Conservation (phyloP, 495 filamentous ascomycete genomes). For the Stereocaulon alpinum region DNA sequence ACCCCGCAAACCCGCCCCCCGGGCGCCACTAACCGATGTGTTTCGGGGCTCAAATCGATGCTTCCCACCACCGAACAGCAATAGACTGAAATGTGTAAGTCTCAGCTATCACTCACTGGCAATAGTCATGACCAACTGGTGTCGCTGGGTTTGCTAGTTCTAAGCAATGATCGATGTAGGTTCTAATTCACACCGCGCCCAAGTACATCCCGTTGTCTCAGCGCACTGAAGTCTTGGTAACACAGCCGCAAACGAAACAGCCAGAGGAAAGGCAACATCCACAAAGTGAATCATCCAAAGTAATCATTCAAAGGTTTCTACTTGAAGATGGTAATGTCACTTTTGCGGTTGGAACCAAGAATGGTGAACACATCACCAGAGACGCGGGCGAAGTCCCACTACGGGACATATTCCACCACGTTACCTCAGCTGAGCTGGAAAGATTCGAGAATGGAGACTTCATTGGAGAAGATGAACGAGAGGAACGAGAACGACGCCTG, state of each 20-base stretch:
- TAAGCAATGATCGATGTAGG: not conserved
- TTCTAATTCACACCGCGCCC: conserved; percentile 2
- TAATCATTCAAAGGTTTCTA: conserved; percentile 1
- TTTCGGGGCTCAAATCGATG: not conserved
- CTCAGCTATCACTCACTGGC: not conserved
- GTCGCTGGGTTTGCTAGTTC: not conserved
- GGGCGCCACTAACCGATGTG: not conserved
- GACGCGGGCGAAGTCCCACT: conserved; percentile 12
- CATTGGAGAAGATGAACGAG: conserved; percentile 9
- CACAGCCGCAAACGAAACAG: not conserved
- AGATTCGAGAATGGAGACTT: conserved; percentile 15
- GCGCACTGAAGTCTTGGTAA: not conserved
- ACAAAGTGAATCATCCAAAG: conserved; percentile 1
- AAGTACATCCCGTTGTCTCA: conserved; percentile 1
- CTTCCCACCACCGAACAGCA: not conserved
- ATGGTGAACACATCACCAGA: not conserved
- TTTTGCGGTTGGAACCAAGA: conserved; percentile 9
- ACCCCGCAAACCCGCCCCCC: not conserved
- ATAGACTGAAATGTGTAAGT: not conserved
- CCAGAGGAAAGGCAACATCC: not conserved
- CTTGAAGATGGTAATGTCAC: conserved; percentile 8
- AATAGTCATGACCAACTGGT: not conserved
- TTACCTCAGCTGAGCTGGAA: conserved; percentile 11
- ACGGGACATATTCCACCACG: conserved; percentile 4
- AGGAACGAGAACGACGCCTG: not conserved